phyloP scores from a whole-genome alignment of 192 early-diverging fungal species.

The Phlyctochytrium arcticum region DNA sequence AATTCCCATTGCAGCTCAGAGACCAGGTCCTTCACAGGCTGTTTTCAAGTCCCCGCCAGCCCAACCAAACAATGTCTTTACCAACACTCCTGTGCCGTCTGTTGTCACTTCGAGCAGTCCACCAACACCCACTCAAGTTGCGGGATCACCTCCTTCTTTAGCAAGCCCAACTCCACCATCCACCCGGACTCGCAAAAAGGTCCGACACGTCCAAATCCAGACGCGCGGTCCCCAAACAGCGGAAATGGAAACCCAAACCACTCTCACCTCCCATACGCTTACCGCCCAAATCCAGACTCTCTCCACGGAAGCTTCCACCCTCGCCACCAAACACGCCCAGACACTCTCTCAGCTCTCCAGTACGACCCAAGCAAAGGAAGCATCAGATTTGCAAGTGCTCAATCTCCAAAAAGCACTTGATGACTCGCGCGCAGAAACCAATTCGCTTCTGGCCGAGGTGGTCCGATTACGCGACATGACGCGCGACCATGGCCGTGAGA shows the following conservation, averaged over 20 bases:
- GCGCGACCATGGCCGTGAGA: conserved; percentile 9
- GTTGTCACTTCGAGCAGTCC: no score
- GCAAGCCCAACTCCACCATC: no score
- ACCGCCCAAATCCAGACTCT: conserved; percentile 11
- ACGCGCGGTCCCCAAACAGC: conserved; percentile 28
- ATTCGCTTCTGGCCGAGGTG: conserved; percentile 17
- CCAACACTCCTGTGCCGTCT: no score
- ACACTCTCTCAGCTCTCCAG: not conserved
- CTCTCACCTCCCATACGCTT: conserved; percentile 1
- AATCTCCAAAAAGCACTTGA: not conserved
- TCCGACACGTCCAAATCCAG: conserved; percentile 49
- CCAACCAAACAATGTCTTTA: no score
- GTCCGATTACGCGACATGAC: conserved; percentile 13
- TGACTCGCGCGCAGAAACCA: conserved; percentile 3
- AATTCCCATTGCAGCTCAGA: no score
- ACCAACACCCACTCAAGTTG: no score
- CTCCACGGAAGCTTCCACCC: not conserved
- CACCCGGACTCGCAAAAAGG: conserved; percentile 28
- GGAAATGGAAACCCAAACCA: conserved; percentile 16
- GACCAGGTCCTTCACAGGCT: no score
- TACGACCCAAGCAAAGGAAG: not conserved
- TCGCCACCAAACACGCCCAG: not conserved
- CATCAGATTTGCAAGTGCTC: not conserved
- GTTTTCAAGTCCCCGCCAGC: no score
- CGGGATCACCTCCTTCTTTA: not conserved